Conservation (phyloP, 371 early-diverging fungal genomes). For the Mortierella sp. region DNA sequence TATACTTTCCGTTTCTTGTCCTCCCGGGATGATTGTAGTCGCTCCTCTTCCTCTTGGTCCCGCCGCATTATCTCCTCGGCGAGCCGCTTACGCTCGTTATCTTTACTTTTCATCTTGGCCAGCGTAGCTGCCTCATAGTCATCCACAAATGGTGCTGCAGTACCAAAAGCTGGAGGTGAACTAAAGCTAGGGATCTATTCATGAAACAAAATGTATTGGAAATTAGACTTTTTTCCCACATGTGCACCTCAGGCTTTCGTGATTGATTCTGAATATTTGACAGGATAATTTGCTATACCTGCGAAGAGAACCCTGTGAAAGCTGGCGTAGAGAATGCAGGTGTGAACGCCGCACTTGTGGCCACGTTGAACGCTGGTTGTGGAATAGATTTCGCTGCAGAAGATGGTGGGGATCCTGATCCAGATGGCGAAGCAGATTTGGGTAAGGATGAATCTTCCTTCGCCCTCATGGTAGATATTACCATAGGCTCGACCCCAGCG, state of each 20-base stretch:
- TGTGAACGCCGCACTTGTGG: slow-evolving; percentile 8
- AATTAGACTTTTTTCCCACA: no score
- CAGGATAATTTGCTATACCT: slow-evolving; percentile 6
- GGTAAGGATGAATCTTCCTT: slow-evolving; percentile 3
- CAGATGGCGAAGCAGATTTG: not conserved
- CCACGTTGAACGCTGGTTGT: slow-evolving; percentile 29
- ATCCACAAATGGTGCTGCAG: slow-evolving; percentile 22
- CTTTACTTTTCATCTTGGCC: slow-evolving; percentile 43
- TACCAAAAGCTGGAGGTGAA: slow-evolving; percentile 24
- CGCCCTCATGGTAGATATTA: slow-evolving; percentile 22
- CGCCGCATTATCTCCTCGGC: slow-evolving; percentile 47
- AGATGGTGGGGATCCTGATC: not conserved
- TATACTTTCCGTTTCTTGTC: slow-evolving; percentile 37
- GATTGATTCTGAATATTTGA: not conserved
- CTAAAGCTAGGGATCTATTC: not conserved
- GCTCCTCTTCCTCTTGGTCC: slow-evolving; percentile 49
- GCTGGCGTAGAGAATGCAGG: slow-evolving; percentile 29
- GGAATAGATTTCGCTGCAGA: slow-evolving; percentile 8
- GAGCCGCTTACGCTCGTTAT: slow-evolving; percentile 45
- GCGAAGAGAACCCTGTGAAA: slow-evolving; percentile 20
- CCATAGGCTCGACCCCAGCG: slow-evolving; percentile 32
- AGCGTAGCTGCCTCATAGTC: slow-evolving; percentile 49
- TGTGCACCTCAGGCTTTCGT: not conserved
- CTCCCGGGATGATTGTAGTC: slow-evolving; percentile 9
- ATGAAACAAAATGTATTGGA: not conserved